Conservation (phyloP, 2,329 filamentous ascomycete species). For the Hypoxylon sp. region DNA sequence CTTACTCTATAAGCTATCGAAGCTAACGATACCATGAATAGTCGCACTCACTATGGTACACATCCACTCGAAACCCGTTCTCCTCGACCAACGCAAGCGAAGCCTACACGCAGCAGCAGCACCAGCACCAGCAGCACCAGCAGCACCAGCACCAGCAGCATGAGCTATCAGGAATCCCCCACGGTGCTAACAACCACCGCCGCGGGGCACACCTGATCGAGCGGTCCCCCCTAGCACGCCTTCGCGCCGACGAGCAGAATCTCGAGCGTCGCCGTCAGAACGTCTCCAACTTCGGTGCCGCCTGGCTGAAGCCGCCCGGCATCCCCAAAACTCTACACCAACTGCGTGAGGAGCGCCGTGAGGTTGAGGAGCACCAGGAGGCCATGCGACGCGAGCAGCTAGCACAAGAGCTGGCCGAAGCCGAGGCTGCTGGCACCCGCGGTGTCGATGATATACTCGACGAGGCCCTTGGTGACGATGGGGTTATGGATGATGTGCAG, state of each 20-base stretch:
- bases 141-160: slow-evolving; percentile 29
- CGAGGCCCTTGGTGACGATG: slow-evolving; percentile 50
- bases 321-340: slow-evolving; percentile 90
- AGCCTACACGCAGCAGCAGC: slow-evolving; percentile 39
- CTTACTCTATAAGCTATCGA: slow-evolving; percentile 15
- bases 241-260: slow-evolving; percentile 79
- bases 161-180: slow-evolving; percentile 45
- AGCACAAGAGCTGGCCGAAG: slow-evolving; percentile 77
- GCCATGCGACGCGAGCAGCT: slow-evolving; percentile 74
- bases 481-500: slow-evolving; percentile 64
- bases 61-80: slow-evolving; percentile 64
- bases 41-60: slow-evolving; percentile 80
- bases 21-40: slow-evolving; percentile 48
- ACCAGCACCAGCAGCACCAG: slow-evolving; percentile 41
- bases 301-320: slow-evolving; percentile 90
- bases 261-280: slow-evolving; percentile 80
- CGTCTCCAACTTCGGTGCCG: slow-evolving; percentile 85
- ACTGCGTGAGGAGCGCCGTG: slow-evolving; percentile 85
- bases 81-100: slow-evolving; percentile 46
- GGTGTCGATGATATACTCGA: slow-evolving; percentile 45
- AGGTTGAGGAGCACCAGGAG: slow-evolving; percentile 85
- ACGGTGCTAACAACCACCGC: slow-evolving; percentile 40
- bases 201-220: slow-evolving; percentile 56
- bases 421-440: slow-evolving; percentile 57
- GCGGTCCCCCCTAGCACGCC: slow-evolving; percentile 70